phyloP scores from a whole-genome alignment of 805 yeast genomes.

The Wickerhamiella nectarea region DNA sequence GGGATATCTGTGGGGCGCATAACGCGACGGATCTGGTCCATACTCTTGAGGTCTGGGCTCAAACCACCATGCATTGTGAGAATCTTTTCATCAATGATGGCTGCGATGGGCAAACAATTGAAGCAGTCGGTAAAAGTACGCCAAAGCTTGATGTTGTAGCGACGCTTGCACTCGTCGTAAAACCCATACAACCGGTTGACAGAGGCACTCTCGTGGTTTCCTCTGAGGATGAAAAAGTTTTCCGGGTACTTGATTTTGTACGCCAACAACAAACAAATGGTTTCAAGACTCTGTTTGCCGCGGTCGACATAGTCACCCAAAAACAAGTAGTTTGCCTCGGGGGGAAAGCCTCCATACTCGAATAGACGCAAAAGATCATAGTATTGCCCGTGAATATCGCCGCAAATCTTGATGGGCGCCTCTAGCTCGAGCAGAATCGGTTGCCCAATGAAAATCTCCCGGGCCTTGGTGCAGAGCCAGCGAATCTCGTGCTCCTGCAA shows the following conservation, averaged over 20 bases:
- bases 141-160: slow-evolving; percentile 97
- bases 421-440: slow-evolving; percentile 90
- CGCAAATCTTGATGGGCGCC: slow-evolving; percentile 90
- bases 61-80: slow-evolving; percentile 99
- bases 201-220: slow-evolving; percentile 97
- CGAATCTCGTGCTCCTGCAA: slow-evolving; percentile 89
- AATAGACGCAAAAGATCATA: slow-evolving; percentile 88
- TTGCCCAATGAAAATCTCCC: slow-evolving; percentile 95
- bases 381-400: slow-evolving; percentile 98
- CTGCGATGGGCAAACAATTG: slow-evolving; percentile 97
- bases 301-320: slow-evolving; percentile 97
- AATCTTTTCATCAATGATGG: slow-evolving; percentile 93
- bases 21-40: slow-evolving; percentile 97
- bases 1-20: slow-evolving; percentile 99
- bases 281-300: slow-evolving; percentile 94
- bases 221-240: slow-evolving; percentile 90
- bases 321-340: slow-evolving; percentile 91
- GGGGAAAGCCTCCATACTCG: slow-evolving; percentile 98
- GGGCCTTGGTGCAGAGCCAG: slow-evolving; percentile 89
- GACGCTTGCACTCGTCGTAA: slow-evolving; percentile 92
- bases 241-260: slow-evolving; percentile 97
- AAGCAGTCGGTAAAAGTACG: slow-evolving; percentile 97
- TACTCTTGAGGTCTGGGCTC: slow-evolving; percentile 90
- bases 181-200: slow-evolving; percentile 96
- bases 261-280: slow-evolving; percentile 84